These are phyloP conservation scores for Naganishia friedmannii DNA, from an alignment of 768 basidiomycete genomes.

Conservation along the genomic window DNA sequence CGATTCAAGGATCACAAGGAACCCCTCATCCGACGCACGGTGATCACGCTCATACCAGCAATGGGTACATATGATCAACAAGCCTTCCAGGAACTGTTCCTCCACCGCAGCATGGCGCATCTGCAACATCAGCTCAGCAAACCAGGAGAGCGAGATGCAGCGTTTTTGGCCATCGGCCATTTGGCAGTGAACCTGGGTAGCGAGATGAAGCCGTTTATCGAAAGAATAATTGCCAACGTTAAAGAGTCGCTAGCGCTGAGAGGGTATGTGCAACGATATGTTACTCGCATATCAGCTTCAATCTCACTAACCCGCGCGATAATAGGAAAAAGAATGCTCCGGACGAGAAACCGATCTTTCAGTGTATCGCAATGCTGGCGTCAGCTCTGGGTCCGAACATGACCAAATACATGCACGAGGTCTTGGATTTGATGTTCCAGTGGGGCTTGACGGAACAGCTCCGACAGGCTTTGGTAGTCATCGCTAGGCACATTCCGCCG, in stretches of 20 bases:
- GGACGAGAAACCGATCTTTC: constrained; percentile 91
- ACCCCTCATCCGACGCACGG: constrained; percentile 81
- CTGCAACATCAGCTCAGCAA: constrained; percentile 83
- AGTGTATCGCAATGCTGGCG: constrained; percentile 95
- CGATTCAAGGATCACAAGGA: constrained; percentile 85
- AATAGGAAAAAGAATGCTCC: constrained; percentile 75
- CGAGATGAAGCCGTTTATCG: constrained; percentile 93
- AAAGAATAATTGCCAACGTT: constrained; percentile 81
- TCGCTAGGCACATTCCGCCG: constrained; percentile 82
- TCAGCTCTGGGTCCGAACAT: constrained; percentile 91
- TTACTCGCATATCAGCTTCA: neutral
- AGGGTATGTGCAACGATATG: constrained; percentile 61
- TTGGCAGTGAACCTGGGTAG: constrained; percentile 85
- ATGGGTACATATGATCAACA: constrained; percentile 91
- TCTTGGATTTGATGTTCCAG: constrained; percentile 92
- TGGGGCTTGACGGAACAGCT: constrained; percentile 89
- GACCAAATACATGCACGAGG: constrained; percentile 91
- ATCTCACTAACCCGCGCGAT: neutral
- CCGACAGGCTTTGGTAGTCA: constrained; percentile 74
- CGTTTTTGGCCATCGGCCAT: constrained; percentile 94
- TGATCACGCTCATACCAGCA: constrained; percentile 91
- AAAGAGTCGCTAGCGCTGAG: constrained; percentile 81
- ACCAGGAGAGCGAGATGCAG: constrained; percentile 80
- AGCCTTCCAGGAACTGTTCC: constrained; percentile 82
- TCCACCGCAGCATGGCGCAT: constrained; percentile 91